A percentile compares a stretch with the other conserved stretches of the same genome.
Evolutionary conservation across 345 rosid species (phyloP).

Genomic region (Salix dunnii): DNA sequence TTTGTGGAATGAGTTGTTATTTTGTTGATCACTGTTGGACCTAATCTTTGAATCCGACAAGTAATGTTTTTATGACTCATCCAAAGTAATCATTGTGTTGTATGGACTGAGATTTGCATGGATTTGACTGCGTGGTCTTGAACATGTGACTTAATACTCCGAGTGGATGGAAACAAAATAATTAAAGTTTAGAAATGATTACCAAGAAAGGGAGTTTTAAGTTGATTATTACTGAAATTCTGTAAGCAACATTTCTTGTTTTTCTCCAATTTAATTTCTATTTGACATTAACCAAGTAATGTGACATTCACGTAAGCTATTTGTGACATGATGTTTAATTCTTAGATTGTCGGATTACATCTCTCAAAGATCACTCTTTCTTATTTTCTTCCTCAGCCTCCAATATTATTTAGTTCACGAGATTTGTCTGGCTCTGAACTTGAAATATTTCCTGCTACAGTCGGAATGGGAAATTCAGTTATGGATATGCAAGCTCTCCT

Average conservation of each 20-base stretch:
- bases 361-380: neutral
- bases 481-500: constrained; percentile 96
- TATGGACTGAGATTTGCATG: neutral
- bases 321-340: neutral
- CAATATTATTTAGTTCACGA: neutral
- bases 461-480: constrained; percentile 91
- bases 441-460: constrained; percentile 40
- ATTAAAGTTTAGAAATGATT: neutral
- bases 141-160: neutral
- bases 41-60: neutral
- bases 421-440: constrained; percentile 9
- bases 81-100: neutral
- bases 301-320: neutral
- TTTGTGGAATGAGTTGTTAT: neutral
- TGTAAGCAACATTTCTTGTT: neutral
- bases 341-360: neutral
- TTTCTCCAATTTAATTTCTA: neutral
- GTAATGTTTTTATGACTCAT: neutral
- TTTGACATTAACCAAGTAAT: neutral
- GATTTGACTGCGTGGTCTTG: neutral
- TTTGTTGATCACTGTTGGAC: neutral
- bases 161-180: neutral
- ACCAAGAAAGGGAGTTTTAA: neutral
- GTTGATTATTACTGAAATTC: neutral
- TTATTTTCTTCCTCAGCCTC: neutral